Conservation (phyloP, 345 rosid species). For the Rhodomyrtus tomentosa region DNA sequence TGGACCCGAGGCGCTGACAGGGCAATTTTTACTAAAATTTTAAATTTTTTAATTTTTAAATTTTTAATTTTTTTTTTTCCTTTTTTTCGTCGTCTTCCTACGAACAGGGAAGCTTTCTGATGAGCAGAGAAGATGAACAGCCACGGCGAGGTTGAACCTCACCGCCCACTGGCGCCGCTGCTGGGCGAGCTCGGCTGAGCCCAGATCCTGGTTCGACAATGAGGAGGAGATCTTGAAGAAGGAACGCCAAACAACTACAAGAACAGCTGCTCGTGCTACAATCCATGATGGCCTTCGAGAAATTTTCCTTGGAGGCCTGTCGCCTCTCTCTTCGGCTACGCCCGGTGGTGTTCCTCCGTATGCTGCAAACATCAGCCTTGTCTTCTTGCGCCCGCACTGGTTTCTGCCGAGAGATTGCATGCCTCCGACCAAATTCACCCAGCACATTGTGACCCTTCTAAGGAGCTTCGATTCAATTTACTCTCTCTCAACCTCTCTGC, state of each 20-base stretch:
- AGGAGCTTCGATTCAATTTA: conserved; percentile 9
- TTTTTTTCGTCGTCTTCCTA: too few species aligned
- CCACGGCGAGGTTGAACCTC: too few species aligned
- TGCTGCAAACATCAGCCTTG: conserved; percentile 27
- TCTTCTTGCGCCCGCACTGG: conserved; percentile 20
- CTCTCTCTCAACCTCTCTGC: background rate
- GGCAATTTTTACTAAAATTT: too few species aligned
- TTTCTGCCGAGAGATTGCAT: conserved; percentile 20
- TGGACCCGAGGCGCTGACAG: too few species aligned
- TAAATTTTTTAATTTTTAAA: too few species aligned
- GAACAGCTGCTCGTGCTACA: background rate
- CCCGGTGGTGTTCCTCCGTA: background rate
- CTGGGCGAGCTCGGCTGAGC: too few species aligned
- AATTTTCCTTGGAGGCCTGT: conserved; percentile 6
- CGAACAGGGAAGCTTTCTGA: too few species aligned
- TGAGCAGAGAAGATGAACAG: too few species aligned
- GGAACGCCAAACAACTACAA: background rate
- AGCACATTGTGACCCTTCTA: conserved; percentile 14
- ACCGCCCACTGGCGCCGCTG: too few species aligned
- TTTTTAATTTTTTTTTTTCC: too few species aligned
- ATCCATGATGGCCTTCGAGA: conserved; percentile 2
- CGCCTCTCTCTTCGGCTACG: conserved; percentile 2
- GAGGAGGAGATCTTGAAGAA: background rate
- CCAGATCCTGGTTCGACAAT: too few species aligned
- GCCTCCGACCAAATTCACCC: conserved; percentile 38